A percentile compares a stretch with the other conserved stretches of the same genome.
Evolutionary conservation across 441 rosid species (phyloP).

Genomic region (Rhodomyrtus psidioides): DNA sequence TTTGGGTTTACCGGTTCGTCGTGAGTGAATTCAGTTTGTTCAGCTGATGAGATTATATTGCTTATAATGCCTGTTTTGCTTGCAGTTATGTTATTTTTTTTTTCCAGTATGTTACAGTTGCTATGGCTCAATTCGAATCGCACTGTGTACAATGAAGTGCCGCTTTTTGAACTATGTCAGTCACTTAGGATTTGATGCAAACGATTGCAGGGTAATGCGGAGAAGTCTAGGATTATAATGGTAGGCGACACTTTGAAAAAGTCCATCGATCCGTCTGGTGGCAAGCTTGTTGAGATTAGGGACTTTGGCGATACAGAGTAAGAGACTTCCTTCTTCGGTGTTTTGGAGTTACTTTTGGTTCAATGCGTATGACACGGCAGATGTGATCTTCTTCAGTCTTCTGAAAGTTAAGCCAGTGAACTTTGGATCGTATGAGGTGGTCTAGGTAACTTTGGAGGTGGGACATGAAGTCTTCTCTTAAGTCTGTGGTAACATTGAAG

Average conservation of each 20-base stretch:
- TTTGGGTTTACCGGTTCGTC: neutral
- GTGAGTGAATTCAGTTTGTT: neutral
- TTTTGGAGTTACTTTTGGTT: neutral
- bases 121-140: neutral
- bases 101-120: neutral
- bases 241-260: slow-evolving; percentile 86
- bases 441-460: neutral
- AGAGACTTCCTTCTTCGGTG: neutral
- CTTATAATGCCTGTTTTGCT: neutral
- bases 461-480: neutral
- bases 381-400: neutral
- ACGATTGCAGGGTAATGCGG: slow-evolving; percentile 64
- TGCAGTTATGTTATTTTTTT: neutral
- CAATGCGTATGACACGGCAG: neutral
- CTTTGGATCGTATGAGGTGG: neutral
- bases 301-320: slow-evolving; percentile 64
- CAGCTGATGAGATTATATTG: neutral
- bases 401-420: neutral
- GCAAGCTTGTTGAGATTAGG: slow-evolving; percentile 34
- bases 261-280: slow-evolving; percentile 56
- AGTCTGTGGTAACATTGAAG: neutral
- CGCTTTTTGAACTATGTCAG: neutral
- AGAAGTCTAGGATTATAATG: slow-evolving; percentile 85
- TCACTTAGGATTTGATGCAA: neutral
- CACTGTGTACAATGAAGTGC: neutral